phyloP scores from a whole-genome alignment of 192 early-diverging fungal genomes.

The Coemansia sp. region DNA sequence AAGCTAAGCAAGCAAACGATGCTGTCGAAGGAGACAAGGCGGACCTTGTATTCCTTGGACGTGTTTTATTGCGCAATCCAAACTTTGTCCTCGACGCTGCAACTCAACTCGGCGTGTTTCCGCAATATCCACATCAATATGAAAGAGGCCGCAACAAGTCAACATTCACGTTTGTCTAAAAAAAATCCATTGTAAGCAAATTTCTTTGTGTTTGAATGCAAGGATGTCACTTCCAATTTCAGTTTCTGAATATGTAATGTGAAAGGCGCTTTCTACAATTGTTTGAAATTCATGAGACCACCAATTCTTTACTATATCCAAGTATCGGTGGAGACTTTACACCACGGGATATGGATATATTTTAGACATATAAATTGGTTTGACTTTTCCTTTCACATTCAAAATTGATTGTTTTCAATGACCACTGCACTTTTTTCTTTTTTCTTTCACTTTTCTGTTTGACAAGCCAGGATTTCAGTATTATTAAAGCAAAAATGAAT shows the following conservation, averaged over 20 bases:
- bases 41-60: slow-evolving; percentile 72
- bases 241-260: neutral
- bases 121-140: slow-evolving; percentile 68
- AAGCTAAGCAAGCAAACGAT: slow-evolving; percentile 65
- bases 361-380: too few species aligned
- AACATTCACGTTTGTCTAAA: slow-evolving; percentile 27
- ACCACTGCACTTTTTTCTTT: too few species aligned
- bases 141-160: slow-evolving; percentile 46
- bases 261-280: too few species aligned
- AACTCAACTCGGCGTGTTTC: slow-evolving; percentile 63
- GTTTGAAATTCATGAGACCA: neutral
- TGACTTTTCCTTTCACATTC: too few species aligned
- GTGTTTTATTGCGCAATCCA: slow-evolving; percentile 72
- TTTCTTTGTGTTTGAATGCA: neutral
- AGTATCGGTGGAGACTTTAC: neutral
- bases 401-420: too few species aligned
- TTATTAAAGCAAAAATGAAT: neutral
- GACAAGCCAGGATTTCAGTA: too few species aligned
- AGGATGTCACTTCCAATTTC: neutral
- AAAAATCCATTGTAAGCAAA: neutral
- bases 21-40: slow-evolving; percentile 65
- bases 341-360: too few species aligned
- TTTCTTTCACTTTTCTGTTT: too few species aligned
- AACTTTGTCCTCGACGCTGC: slow-evolving; percentile 68
- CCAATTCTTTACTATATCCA: neutral